Base-by-base conservation (phyloP, 805 yeast species). In the Spathaspora arborariae region DNA sequence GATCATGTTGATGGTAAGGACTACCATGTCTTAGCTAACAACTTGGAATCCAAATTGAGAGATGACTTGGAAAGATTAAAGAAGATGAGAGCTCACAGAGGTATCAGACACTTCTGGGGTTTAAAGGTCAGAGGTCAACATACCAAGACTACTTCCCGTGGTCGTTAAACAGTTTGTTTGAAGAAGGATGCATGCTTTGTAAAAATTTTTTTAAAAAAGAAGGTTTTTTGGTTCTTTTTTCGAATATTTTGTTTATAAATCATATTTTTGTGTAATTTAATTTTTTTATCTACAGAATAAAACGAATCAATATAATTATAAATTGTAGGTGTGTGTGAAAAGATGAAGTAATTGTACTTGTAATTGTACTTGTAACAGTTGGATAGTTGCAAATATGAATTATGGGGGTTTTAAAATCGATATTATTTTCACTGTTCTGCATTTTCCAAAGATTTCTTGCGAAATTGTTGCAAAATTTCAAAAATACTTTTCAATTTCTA, bases 71-170 rank as follows among this genome's bases (percentile, higher is more conserved):
- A 94, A 84, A 92, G 98, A 85, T 84, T 94, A 79, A 95, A 95
- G 96, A 94, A 94, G 82, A 94, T 95, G 87, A 95, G 99, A 85
- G 82, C 98, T 72, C 99, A 94, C 94, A 85, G 98, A 81, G 99
- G 99, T 92, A 86, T 94, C 79, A 90, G 99, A 86, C 99, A 94
- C 84, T 91, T 85, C 92, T 94, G 97, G 98, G 97, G 97, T 76
- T 82, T 94, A 76, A 94, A 94, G 84, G 99, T 95, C 78, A 90
- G 99, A 85, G 99, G 99, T 82, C 99, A 94, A 84, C 99, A 94
- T 84, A 94, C 99, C 85, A 94, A 94, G 88, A 92, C 99, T 76
- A 94, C 99, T 68, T 96, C 97, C 77, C 90, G 99, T 83, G 91
- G 96, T 64, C 75, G 72, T 65, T 71, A 49, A 49, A 24, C 41